Base-by-base conservation (phyloP, 306 rosid genomes). In the Dicorynia guianensis region DNA sequence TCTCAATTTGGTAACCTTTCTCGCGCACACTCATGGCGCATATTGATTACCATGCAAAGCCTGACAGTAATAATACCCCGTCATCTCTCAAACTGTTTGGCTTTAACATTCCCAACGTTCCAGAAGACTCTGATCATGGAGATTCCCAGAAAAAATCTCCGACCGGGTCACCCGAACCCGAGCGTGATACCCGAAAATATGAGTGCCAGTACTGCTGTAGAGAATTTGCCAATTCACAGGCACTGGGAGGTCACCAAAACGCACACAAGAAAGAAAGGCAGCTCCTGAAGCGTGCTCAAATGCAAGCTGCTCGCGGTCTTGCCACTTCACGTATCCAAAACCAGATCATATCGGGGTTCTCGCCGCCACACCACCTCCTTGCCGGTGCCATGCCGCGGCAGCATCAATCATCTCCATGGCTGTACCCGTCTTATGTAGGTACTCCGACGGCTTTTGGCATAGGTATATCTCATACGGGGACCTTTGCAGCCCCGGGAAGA, bases 221-320 rank as follows among this genome's bases (percentile, higher is more conserved):
- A 46, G 87, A 78, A 19, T 87, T 87, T n/a, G 69, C 89, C 1
- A 87, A 87, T 34, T 87, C 89, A 50, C 91, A 87, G 11, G 91
- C 91, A 4, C 63, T 87, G 8, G 91, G 91, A 4, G 91, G 91
- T 4, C 91, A 87, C 46, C 91, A 87, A 58, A 85, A 85, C 55
- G 89, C 87, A 0, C 89, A 85, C 65, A 85, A 82, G 79, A 85
- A 85, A 76, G 87, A 87, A 35, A 83, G 92, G 15, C 87, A 78
- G 47, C 79, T 85, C 11, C 44, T 85, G 18, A 87, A 85, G 47
- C 85, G 86, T 48, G 81, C 87, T 60, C 91, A 87, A 47, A 76
- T 82, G 72, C 87, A 82, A 53, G 87, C 76, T 48, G 87, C 82
- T 52, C 86, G 77, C 12, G 73, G 79, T 13, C 76, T 79, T 15